phyloP scores from a whole-genome alignment of 106 monocot species.

The Vanilla planifolia region DNA sequence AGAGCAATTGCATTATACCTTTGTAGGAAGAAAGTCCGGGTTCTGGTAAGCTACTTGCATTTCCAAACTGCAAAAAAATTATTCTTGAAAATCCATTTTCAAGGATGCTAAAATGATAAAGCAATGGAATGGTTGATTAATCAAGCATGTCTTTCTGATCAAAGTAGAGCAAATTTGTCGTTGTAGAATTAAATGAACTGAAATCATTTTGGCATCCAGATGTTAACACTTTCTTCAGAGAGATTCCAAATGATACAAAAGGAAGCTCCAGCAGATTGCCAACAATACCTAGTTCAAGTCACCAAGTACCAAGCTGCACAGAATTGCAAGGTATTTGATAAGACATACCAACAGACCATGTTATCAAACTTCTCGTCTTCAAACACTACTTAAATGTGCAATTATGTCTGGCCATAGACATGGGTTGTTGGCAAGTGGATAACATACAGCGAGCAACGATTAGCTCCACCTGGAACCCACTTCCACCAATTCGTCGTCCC shows the following conservation, averaged over 20 bases:
- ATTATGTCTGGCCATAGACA: conserved; percentile 41
- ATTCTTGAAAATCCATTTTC: neutral
- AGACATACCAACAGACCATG: neutral
- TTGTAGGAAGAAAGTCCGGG: conserved; percentile 60
- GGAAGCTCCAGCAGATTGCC: conserved; percentile 49
- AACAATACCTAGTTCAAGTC: conserved; percentile 63
- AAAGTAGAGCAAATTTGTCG: neutral
- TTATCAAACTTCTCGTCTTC: neutral
- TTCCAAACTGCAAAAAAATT: too few species aligned
- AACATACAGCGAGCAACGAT: conserved; percentile 62
- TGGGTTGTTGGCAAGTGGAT: conserved; percentile 99
- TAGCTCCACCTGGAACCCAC: conserved; percentile 88
- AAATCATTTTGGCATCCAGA: conserved; percentile 11
- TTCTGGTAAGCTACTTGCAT: conserved; percentile 42
- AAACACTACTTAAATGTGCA: neutral
- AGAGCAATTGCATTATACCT: conserved; percentile 90
- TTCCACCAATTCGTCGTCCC: conserved; percentile 99
- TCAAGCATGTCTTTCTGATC: neutral
- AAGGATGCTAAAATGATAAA: too few species aligned
- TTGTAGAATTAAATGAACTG: neutral
- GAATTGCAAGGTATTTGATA: conserved; percentile 52
- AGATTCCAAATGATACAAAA: conserved; percentile 59
- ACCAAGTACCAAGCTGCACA: conserved; percentile 68
- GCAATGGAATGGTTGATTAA: too few species aligned
- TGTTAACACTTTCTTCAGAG: conserved; percentile 60